Evolutionary conservation across 1,284 basidiomycete genomes (phyloP), one percentile per base, ranked within the genome.

Genomic region (Malassezia nana): DNA sequence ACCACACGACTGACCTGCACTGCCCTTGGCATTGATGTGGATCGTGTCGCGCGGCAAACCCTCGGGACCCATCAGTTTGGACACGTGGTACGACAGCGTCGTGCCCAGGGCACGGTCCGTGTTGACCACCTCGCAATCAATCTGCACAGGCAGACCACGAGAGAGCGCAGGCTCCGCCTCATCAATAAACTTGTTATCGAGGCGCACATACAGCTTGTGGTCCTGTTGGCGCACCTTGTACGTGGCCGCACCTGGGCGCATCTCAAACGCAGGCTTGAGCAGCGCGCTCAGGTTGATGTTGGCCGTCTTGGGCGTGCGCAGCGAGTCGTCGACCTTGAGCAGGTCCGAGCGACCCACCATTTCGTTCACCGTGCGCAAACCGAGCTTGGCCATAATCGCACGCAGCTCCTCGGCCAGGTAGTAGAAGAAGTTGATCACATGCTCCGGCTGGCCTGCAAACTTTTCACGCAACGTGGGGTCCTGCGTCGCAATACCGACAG

Each of bases 131-230:
- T 70, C 63, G 55, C 67, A 70, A 4, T 69, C 66, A 55, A 70
- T 69, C 52, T 61, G 60, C 40, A 70, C 67, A n/a, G 67, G 67
- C 46, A 70, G 41, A 22, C 67, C 67, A 52, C 67, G 46, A 25
- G 59, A 60, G 5, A 70, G 60, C 2, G 67, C 66, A 20, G 66
- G 66, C 58, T 70, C 67, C 29, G 66, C 63, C 58, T 70, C 67
- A 46, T 68, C 66, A 52, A 69, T 67, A 55, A 70, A 67, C 56
- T 70, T 70, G 67, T 70, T 70, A 62, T 70, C 67, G 13, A 70
- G 59, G 31, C 67, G 67, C 9, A 69, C 55, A 59, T 70, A 69
- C 24, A 70, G 64, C 52, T 61, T 60, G 66, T 70, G 67, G 58
- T 70, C 67, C 52, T 70, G 67, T 50, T 68, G 65, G 22, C 67